phyloP scores from a whole-genome alignment of 495 filamentous ascomycete species.

The Aspergillus sclerotioniger region DNA sequence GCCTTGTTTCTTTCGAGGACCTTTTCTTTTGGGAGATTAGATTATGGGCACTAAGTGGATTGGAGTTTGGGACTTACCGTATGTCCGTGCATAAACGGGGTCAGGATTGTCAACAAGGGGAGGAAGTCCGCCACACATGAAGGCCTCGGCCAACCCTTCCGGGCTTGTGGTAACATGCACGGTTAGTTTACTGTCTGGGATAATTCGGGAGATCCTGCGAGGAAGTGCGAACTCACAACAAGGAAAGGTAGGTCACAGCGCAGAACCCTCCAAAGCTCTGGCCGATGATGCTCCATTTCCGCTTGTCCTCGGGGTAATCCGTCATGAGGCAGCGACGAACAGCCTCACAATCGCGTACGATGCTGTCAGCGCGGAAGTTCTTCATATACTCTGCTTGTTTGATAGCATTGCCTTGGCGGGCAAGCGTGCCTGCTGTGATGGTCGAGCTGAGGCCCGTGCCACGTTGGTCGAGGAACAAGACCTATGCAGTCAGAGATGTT shows the following conservation, averaged over 20 bases:
- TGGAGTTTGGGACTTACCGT: slow-evolving; percentile 34
- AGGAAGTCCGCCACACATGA: slow-evolving; percentile 78
- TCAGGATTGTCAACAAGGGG: slow-evolving; percentile 70
- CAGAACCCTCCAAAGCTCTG: slow-evolving; percentile 95
- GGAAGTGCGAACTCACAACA: slow-evolving; percentile 49
- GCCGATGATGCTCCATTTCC: slow-evolving; percentile 81
- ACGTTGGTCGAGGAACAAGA: slow-evolving; percentile 83
- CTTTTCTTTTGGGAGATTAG: slow-evolving; percentile 46
- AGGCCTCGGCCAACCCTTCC: slow-evolving; percentile 75
- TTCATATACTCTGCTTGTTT: slow-evolving; percentile 80
- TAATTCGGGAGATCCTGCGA: not conserved
- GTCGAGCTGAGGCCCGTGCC: slow-evolving; percentile 84
- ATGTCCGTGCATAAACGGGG: slow-evolving; percentile 72
- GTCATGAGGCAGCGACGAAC: slow-evolving; percentile 69
- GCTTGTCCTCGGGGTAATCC: slow-evolving; percentile 65
- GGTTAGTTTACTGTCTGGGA: slow-evolving; percentile 5
- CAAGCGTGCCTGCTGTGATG: slow-evolving; percentile 67
- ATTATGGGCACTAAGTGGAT: slow-evolving; percentile 1
- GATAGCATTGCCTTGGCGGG: slow-evolving; percentile 57
- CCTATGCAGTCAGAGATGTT: slow-evolving; percentile 35
- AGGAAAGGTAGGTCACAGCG: slow-evolving; percentile 73
- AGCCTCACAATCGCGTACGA: slow-evolving; percentile 85
- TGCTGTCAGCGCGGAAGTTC: slow-evolving; percentile 83
- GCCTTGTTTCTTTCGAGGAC: slow-evolving; percentile 62
- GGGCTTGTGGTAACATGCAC: slow-evolving; percentile 45